Conservation (phyloP, 2,329 filamentous ascomycete species). For the Westerdykella ornata region DNA sequence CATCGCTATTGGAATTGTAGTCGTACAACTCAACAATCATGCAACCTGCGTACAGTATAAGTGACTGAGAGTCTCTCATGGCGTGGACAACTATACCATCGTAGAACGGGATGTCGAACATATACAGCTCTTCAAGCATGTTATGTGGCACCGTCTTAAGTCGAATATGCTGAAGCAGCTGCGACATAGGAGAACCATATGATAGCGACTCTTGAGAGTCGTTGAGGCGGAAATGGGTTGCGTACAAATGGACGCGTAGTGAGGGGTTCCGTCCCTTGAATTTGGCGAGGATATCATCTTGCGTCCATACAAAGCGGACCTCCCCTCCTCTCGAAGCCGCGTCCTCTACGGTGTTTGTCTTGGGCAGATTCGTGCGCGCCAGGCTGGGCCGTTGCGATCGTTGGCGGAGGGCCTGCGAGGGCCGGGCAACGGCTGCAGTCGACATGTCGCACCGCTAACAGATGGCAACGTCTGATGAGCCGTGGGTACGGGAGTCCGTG, state of each 20-base stretch:
- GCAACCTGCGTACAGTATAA: slow-evolving; percentile 48
- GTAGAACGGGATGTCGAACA: slow-evolving; percentile 72
- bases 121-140: slow-evolving; percentile 69
- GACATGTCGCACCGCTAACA: slow-evolving; percentile 24
- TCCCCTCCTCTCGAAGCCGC: slow-evolving; percentile 23
- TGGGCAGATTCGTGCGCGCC: slow-evolving; percentile 22
- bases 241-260: slow-evolving; percentile 76
- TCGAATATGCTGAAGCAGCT: slow-evolving; percentile 70
- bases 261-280: slow-evolving; percentile 69
- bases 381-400: slow-evolving; percentile 39
- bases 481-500: not conserved
- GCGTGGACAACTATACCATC: slow-evolving; percentile 53
- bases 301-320: slow-evolving; percentile 55
- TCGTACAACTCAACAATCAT: slow-evolving; percentile 93
- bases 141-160: slow-evolving; percentile 80
- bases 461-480: not conserved
- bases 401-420: slow-evolving; percentile 39
- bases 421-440: slow-evolving; percentile 28
- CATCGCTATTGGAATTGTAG: slow-evolving; percentile 61
- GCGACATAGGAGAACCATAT: slow-evolving; percentile 86
- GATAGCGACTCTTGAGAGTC: slow-evolving; percentile 86
- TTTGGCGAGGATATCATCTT: slow-evolving; percentile 75
- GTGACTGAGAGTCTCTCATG: not conserved
- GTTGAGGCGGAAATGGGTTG: slow-evolving; percentile 74
- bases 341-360: slow-evolving; percentile 25